A percentile compares a stretch with the other conserved stretches of the same genome.
These are phyloP conservation scores for Nakazawaea ernobii DNA, from an alignment of 805 yeast genomes.

Conservation along the genomic window DNA sequence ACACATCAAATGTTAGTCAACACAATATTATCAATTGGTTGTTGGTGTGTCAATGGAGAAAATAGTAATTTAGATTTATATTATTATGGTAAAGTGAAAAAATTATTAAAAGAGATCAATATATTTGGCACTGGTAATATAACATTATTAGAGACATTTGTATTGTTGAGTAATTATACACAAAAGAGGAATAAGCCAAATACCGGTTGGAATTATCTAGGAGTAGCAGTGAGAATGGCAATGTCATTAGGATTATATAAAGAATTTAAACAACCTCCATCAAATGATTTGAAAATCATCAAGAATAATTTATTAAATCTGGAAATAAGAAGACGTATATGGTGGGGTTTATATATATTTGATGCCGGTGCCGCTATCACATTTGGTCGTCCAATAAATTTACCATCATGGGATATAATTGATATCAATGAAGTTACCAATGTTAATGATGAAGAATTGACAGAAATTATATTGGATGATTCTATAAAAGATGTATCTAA, in stretches of 20 bases:
- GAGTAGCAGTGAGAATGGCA: constrained; percentile 63
- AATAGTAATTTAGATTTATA: constrained; percentile 43
- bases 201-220: constrained; percentile 64
- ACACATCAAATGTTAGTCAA: constrained; percentile 51
- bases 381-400: constrained; percentile 57
- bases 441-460: constrained; percentile 38
- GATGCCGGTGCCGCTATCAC: constrained; percentile 62
- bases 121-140: constrained; percentile 58
- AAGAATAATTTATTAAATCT: constrained; percentile 35
- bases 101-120: constrained; percentile 31
- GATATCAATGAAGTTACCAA: constrained; percentile 47
- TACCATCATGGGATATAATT: constrained; percentile 40
- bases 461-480: constrained; percentile 18
- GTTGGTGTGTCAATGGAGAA: constrained; percentile 61
- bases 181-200: constrained; percentile 63
- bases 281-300: constrained; percentile 10
- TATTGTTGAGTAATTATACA: constrained; percentile 52
- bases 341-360: constrained; percentile 65
- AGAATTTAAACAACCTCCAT: constrained; percentile 37
- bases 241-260: constrained; percentile 57
- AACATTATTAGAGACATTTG: constrained; percentile 45
- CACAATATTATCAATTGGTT: constrained; percentile 60
- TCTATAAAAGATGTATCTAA: constrained; percentile 10
- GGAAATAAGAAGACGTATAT: constrained; percentile 54
- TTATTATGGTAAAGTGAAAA: constrained; percentile 51